Evolutionary conservation across 352 stramenopile species (phyloP), one percentile per base, ranked within the genome.

Genomic region (Phytophthora macrochlamydospora): DNA sequence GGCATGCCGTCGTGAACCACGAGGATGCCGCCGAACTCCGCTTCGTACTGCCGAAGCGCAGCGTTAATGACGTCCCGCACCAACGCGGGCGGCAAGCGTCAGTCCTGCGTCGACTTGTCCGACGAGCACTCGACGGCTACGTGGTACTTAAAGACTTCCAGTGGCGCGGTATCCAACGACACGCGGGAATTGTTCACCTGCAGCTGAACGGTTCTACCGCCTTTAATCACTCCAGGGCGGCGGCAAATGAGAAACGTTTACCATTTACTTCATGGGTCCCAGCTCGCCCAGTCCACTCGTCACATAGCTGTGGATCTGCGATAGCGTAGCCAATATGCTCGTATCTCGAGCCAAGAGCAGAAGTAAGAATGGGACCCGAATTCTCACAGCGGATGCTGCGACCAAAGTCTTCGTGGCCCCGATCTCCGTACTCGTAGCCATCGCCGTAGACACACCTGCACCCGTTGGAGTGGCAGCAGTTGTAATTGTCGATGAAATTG

Each of bases 71-170:
- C 63, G 55, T 78, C 79, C 24, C 79, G 80, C 4, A 89, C 83
- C 2, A 91, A 60, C 3, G 78, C 54, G 40, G 79, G 80, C 12
- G 76, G 77, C 11, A 89, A 38, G 5, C 71, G 72, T 13, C 74
- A 67, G 11, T 82, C 72, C 0, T 58, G 70, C 71, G 78, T 80
- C 0, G 68, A 45, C 12, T 76, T 73, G 52, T 84, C 73, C 56
- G 76, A 67, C 14, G 77, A 79, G 8, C 79, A 78, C 32, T 83
- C 73, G 4, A 94, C 82, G 3, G 76, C 57, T 24, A 90, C 78
- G 56, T 91, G 81, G 54, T 94, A 94, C 59, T 92, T 91, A 60
- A 89, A 91, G 32, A 92, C 76, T 51, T 94, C 83, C 0, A 51
- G 24, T 8, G 70, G 65, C 3, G 42, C 68, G 18, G 63, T 55